Percentiles rank a stretch among this genome's conserved stretches.
Conservation (phyloP, 495 filamentous ascomycete species). For the Aspergillus sclerotiicarbonarius region DNA sequence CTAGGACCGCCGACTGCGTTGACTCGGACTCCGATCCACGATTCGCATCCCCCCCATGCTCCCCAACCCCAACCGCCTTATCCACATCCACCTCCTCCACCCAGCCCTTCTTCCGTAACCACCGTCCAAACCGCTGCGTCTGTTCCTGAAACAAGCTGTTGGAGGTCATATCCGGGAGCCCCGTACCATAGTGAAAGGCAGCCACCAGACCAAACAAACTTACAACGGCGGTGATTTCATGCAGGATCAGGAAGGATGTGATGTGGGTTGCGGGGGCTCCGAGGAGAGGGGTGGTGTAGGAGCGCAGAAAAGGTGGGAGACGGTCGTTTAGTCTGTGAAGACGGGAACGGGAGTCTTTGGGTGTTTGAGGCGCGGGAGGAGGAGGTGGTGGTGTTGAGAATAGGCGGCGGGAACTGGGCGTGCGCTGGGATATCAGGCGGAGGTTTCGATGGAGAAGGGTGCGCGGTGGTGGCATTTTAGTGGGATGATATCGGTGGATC, state of each 20-base stretch:
- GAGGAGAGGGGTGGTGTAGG: slow-evolving; percentile 65
- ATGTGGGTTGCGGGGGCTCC: slow-evolving; percentile 79
- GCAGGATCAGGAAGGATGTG: slow-evolving; percentile 81
- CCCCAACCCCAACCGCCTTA: not conserved
- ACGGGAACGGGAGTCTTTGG: slow-evolving; percentile 42
- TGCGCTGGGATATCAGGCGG: slow-evolving; percentile 6
- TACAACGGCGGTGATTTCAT: slow-evolving; percentile 84
- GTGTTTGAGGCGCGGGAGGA: slow-evolving; percentile 17
- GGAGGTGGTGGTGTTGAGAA: slow-evolving; percentile 29
- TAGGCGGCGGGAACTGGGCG: slow-evolving; percentile 15
- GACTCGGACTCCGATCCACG: not conserved
- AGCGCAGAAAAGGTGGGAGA: slow-evolving; percentile 58
- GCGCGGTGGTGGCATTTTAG: slow-evolving; percentile 11
- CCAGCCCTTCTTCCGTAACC: slow-evolving; percentile 62
- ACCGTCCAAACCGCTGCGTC: slow-evolving; percentile 55
- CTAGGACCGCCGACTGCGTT: slow-evolving; percentile 1
- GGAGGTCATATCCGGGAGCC: slow-evolving; percentile 56
- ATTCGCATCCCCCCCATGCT: slow-evolving; percentile 26
- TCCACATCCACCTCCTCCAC: slow-evolving; percentile 42
- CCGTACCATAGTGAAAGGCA: slow-evolving; percentile 71
- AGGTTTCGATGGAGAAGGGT: slow-evolving; percentile 20
- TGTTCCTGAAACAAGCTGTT: slow-evolving; percentile 52
- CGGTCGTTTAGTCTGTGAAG: slow-evolving; percentile 59
- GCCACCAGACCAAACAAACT: slow-evolving; percentile 74
- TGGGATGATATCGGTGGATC: no score